A percentile compares a stretch with the other conserved stretches of the same genome.
phyloP scores from a whole-genome alignment of 2,329 filamentous ascomycete species.

The Chalaropsis thielavioides region DNA sequence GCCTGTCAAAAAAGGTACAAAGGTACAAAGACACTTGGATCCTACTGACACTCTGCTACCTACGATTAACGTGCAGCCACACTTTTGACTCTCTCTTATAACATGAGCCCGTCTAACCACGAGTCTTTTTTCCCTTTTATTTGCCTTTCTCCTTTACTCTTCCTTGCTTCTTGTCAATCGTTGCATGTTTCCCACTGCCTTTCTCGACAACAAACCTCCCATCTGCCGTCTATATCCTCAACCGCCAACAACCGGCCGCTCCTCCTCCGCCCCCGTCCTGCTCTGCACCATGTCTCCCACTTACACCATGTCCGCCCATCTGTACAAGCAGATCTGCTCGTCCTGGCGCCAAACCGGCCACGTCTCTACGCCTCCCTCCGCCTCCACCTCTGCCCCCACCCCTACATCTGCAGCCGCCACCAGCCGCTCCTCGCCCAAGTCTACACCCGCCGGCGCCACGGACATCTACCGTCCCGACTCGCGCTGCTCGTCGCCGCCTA shows the following conservation, averaged over 20 bases:
- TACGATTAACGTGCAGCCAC: too few species aligned
- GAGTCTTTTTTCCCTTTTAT: too few species aligned
- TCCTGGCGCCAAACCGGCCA: conserved; percentile 37
- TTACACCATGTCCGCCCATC: conserved; percentile 46
- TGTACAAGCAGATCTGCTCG: conserved; percentile 45
- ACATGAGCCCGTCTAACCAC: not conserved
- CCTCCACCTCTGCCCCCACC: conserved; percentile 12
- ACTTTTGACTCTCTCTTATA: not conserved
- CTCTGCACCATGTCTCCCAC: conserved; percentile 38
- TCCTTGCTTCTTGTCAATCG: not conserved
- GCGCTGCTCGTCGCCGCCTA: conserved; percentile 26
- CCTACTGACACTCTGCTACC: too few species aligned
- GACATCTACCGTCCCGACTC: conserved; percentile 20
- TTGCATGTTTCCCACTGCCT: too few species aligned
- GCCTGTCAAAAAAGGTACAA: not conserved
- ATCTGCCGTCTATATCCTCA: not conserved
- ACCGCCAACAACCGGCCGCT: not conserved
- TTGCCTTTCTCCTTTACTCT: not conserved
- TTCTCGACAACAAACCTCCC: not conserved
- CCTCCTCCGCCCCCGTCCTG: not conserved
- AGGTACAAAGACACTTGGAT: not conserved
- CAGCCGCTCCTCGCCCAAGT: conserved; percentile 11
- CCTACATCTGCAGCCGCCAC: not conserved
- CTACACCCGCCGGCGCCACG: not conserved
- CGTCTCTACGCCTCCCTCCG: conserved; percentile 24